Percentiles rank a stretch among this genome's conserved stretches.
Evolutionary conservation across 2,329 filamentous ascomycete species (phyloP).

Genomic region (Akanthomyces lecanii): DNA sequence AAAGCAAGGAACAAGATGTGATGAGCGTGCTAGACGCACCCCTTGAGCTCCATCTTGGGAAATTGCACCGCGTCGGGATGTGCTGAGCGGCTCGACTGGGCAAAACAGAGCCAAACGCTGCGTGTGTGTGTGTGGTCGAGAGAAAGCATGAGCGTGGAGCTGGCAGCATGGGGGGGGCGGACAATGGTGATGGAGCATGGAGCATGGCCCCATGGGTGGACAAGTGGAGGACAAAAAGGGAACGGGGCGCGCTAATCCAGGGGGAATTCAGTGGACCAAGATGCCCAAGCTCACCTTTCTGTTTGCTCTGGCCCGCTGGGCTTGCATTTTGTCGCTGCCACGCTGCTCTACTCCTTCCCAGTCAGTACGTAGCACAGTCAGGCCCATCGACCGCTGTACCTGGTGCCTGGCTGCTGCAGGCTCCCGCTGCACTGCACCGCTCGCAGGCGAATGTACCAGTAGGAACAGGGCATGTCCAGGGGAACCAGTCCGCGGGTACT

Average conservation of each 20-base stretch:
- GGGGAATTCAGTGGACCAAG: background rate
- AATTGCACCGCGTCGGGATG: constrained; percentile 19
- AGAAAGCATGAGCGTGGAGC: background rate
- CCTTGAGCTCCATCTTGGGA: constrained; percentile 21
- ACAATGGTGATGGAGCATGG: background rate
- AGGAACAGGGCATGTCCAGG: too few relatives aligned
- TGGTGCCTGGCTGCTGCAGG: too few relatives aligned
- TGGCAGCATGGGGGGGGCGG: background rate
- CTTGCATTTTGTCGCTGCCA: background rate
- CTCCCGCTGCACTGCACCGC: too few relatives aligned
- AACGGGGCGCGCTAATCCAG: constrained; percentile 12
- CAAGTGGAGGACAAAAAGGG: background rate
- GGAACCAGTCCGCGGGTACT: too few relatives aligned
- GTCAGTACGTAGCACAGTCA: background rate
- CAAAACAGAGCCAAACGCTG: background rate
- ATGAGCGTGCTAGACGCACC: constrained; percentile 9
- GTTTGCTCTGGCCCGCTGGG: background rate
- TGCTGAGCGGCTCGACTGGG: background rate
- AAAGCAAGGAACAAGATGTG: background rate
- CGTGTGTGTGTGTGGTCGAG: background rate
- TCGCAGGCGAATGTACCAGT: too few relatives aligned
- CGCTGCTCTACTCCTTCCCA: background rate
- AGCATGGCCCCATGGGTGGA: background rate
- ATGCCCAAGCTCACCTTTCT: background rate
- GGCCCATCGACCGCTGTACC: too few relatives aligned